Percentiles rank a stretch among this genome's conserved stretches.
These are phyloP conservation scores for Pilaira anomala DNA, from an alignment of 192 early-diverging fungal genomes.

Conservation along the genomic window DNA sequence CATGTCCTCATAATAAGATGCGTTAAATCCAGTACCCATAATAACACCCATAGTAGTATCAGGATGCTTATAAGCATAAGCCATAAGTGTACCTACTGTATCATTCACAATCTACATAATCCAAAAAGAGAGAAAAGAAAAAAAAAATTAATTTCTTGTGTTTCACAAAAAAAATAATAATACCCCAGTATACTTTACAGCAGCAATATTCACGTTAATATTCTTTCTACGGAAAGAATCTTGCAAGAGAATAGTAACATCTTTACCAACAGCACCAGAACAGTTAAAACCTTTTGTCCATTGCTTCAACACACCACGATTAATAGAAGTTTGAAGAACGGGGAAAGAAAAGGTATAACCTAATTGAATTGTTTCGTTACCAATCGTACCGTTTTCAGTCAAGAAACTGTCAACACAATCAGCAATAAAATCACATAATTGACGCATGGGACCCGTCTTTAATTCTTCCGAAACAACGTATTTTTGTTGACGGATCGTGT, in stretches of 20 bases:
- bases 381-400: constrained; percentile 53
- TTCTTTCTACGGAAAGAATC: constrained; percentile 73
- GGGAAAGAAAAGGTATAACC: constrained; percentile 99
- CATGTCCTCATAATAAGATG: constrained; percentile 58
- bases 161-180: neutral
- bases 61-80: constrained; percentile 79
- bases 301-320: constrained; percentile 61
- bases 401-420: constrained; percentile 78
- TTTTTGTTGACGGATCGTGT: constrained; percentile 77
- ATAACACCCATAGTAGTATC: constrained; percentile 84
- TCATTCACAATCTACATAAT: constrained; percentile 84
- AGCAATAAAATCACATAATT: constrained; percentile 83
- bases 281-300: constrained; percentile 92
- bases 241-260: constrained; percentile 75
- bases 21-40: constrained; percentile 91
- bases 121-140: no score
- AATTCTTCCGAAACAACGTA: constrained; percentile 64
- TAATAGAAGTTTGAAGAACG: constrained; percentile 75
- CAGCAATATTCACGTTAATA: constrained; percentile 64
- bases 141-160: neutral
- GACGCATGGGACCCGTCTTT: constrained; percentile 52
- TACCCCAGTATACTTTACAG: constrained; percentile 22
- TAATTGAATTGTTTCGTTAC: constrained; percentile 44
- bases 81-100: constrained; percentile 90
- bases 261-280: constrained; percentile 68